Base-by-base conservation (phyloP, 176 grass and related monocot species). In the Alloteropsis semialata region DNA sequence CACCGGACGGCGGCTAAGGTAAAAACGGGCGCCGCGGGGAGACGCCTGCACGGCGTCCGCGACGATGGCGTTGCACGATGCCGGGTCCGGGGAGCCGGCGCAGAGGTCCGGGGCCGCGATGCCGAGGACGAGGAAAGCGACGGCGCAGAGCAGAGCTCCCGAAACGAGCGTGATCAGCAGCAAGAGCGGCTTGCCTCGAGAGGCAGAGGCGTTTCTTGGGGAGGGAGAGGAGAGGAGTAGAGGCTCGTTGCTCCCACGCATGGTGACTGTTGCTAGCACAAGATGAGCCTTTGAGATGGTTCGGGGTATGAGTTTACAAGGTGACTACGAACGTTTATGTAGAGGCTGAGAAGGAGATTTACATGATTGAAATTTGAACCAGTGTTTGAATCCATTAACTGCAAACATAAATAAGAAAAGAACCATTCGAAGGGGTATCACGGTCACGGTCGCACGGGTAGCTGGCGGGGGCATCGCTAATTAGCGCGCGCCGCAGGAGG, bases 41-140 rank as follows among this genome's bases (percentile, higher is more conserved):
- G 58, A 78, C 17, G 76, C 12, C 6, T 63, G 59, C 51, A 79
- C 42, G 65, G 88, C 85, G 13, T 75, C 57, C 6, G 77, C 61
- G 32, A 93, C 63, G 71, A 86, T 75, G 81, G 30, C 65, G 24
- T 75, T 36, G 85, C 91, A 93, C 25, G 91, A 85, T 72, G 85
- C 3, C n/a, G 34, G 76, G 68, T 85, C 63, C 5, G 82, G 88
- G 72, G 88, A 88, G 39, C 50, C 51, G 11, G 72, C 44, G 85
- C 91, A 93, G 81, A 93, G 74, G 64, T 90, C 8, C 54, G 72
- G 64, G 8, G 77, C 10, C 21, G 70, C 0, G 41, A 51, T 30
- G 30, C 0, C 6, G 69, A 56, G n/a, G 41, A 84, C 3, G 49
- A 88, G 24, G 54, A 90, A 34, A 12, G 70, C 73, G 41, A 45